A percentile compares a stretch with the other conserved stretches of the same genome.
Conservation (phyloP, 106 monocot species). For the Allium cepa region DNA sequence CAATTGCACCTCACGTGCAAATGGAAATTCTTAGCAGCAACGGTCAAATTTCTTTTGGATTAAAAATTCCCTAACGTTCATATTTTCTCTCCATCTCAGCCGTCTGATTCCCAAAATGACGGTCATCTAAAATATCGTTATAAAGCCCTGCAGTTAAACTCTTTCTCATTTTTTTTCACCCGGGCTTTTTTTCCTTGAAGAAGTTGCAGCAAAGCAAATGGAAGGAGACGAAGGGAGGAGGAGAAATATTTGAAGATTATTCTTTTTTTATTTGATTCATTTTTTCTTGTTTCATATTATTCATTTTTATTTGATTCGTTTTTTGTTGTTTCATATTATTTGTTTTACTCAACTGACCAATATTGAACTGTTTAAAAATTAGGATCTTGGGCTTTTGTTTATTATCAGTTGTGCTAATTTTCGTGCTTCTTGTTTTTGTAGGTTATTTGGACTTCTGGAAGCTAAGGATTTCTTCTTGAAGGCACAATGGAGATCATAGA, state of each 20-base stretch:
- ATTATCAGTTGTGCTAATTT: neutral
- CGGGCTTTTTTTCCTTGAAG: neutral
- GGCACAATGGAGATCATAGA: neutral
- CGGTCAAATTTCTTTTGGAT: conserved; percentile 27
- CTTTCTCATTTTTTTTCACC: neutral
- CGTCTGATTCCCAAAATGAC: conserved; percentile 32
- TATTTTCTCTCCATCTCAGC: neutral
- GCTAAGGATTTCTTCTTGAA: neutral
- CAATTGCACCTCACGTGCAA: neutral
- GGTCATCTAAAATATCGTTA: neutral
- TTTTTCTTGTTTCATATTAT: neutral
- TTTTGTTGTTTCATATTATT: no score
- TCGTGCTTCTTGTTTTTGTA: neutral
- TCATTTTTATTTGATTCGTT: no score
- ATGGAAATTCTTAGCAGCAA: conserved; percentile 1
- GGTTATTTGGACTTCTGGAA: neutral
- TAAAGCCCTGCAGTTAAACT: neutral
- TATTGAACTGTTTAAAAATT: no score
- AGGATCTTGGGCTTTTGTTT: no score
- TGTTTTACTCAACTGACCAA: no score
- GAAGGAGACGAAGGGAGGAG: conserved; percentile 1
- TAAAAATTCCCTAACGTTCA: conserved; percentile 19
- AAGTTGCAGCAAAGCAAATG: neutral
- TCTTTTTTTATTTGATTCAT: neutral
- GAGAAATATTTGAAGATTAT: conserved; percentile 5